Evolutionary conservation across 768 basidiomycete species (phyloP).

Genomic region (Trametes cubensis): DNA sequence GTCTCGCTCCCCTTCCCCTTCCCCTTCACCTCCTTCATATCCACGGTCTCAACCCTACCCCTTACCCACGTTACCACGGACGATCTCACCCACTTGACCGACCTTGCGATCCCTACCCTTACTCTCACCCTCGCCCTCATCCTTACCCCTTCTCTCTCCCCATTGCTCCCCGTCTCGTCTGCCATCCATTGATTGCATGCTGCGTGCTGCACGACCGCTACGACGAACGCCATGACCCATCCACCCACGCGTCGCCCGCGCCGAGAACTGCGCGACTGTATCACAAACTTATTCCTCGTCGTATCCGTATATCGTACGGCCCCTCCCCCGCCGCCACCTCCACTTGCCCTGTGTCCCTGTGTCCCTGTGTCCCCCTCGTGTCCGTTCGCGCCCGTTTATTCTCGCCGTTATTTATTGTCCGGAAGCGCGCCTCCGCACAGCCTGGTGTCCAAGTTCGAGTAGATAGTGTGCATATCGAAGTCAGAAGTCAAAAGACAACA

Average conservation of each 20-base stretch:
- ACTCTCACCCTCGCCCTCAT: neutral
- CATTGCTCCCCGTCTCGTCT: no score
- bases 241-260: neutral
- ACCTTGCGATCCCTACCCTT: neutral
- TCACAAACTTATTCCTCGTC: conserved; percentile 1
- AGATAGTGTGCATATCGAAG: no score
- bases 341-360: neutral
- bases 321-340: neutral
- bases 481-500: no score
- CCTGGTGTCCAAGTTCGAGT: no score
- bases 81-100: no score
- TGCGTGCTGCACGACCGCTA: no score
- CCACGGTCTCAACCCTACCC: neutral
- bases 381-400: no score
- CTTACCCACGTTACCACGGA: neutral
- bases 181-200: no score
- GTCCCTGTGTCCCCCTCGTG: neutral
- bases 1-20: neutral
- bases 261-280: neutral
- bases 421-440: no score
- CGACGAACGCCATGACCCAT: no score
- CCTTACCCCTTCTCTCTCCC: neutral
- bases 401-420: no score
- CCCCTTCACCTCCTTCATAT: neutral
- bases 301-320: neutral